Evolutionary conservation across 495 filamentous ascomycete species (phyloP).

Genomic region (Trypethelium eluteriae): DNA sequence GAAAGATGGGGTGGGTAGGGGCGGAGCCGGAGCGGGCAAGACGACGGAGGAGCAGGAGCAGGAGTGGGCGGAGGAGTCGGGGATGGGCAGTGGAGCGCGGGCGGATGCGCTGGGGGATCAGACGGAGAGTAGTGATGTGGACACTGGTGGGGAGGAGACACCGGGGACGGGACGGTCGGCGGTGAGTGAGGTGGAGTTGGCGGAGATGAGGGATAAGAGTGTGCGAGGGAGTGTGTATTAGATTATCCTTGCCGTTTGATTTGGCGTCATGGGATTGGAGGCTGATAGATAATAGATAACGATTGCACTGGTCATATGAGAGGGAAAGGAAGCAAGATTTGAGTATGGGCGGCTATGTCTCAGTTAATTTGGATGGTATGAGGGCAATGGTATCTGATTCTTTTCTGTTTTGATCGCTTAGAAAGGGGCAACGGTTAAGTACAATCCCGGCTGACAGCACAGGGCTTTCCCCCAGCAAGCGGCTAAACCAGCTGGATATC

Average conservation of each 20-base stretch:
- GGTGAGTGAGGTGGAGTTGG: conserved; percentile 12
- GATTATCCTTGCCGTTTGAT: not conserved
- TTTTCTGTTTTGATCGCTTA: not conserved
- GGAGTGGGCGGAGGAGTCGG: conserved; percentile 33
- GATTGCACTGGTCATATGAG: not conserved
- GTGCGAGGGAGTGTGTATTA: conserved; percentile 25
- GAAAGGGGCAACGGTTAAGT: conserved; percentile 51
- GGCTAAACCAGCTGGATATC: conserved; percentile 58
- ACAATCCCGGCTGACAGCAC: conserved; percentile 56
- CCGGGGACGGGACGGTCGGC: conserved; percentile 11
- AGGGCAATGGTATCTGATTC: not conserved
- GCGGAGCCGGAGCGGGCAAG: conserved; percentile 12
- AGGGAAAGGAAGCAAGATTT: not conserved
- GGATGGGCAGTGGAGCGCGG: conserved; percentile 34
- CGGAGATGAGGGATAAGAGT: conserved; percentile 21
- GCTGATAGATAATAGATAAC: not conserved
- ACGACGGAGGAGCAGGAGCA: conserved; percentile 25
- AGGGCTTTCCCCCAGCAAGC: conserved; percentile 84
- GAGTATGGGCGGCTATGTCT: not conserved
- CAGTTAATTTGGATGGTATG: not conserved
- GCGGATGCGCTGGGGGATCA: conserved; percentile 39
- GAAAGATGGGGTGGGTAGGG: conserved; percentile 7
- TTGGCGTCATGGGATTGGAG: conserved; percentile 8
- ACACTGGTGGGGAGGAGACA: conserved; percentile 13
- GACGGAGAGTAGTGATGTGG: conserved; percentile 21